Conservation (phyloP, 306 rosid species). For the Fragaria iinumae region DNA sequence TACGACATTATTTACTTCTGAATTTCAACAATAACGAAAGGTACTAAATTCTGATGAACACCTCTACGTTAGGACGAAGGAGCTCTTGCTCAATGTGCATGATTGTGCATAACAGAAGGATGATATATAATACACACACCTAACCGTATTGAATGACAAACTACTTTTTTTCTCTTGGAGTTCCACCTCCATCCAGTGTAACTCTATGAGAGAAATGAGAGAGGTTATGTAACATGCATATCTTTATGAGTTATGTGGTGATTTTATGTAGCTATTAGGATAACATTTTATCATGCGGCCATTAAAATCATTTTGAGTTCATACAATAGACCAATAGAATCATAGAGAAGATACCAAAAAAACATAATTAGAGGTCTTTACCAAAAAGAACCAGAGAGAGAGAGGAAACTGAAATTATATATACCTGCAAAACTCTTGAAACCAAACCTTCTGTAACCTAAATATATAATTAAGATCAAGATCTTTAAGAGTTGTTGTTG, state of each 20-base stretch:
- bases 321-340: background rate
- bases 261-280: background rate
- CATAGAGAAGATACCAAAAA: background rate
- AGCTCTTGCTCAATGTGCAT: background rate
- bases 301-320: background rate
- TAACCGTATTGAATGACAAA: background rate
- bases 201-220: background rate
- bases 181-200: slow-evolving; percentile 3
- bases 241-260: background rate
- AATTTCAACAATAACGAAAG: background rate
- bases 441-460: slow-evolving; percentile 78
- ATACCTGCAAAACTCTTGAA: slow-evolving; percentile 83
- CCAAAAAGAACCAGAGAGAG: background rate
- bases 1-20: background rate
- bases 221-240: background rate
- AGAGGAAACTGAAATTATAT: background rate
- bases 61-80: background rate
- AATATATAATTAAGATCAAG: slow-evolving; percentile 85
- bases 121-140: background rate
- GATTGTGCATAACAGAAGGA: background rate
- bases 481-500: slow-evolving; percentile 88
- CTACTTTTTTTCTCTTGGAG: background rate
- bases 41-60: background rate
- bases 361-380: background rate
- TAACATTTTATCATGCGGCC: background rate